Conservation (phyloP, 306 rosid species). For the Inga oerstediana region DNA sequence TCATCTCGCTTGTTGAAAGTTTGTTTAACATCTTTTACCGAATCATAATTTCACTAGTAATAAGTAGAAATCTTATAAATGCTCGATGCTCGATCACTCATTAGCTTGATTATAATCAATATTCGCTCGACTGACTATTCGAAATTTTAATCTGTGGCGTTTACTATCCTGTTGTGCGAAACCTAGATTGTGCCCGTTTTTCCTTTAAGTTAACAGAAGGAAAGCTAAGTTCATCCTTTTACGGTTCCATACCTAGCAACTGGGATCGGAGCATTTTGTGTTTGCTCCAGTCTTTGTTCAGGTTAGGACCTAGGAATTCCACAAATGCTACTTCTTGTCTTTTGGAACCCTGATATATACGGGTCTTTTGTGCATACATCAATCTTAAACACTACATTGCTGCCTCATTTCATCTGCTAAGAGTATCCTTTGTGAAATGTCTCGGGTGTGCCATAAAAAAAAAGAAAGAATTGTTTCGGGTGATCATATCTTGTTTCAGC, state of each 20-base stretch:
- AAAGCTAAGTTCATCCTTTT: background rate
- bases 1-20: background rate
- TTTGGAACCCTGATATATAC: background rate
- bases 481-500: background rate
- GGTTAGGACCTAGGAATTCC: background rate
- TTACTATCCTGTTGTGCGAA: background rate
- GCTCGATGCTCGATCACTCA: background rate
- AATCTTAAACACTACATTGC: background rate
- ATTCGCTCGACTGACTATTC: background rate
- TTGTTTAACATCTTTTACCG: background rate
- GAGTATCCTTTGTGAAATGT: background rate
- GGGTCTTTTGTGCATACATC: background rate
- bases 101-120: background rate
- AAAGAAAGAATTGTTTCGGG: background rate
- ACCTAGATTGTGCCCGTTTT: background rate
- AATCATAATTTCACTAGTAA: background rate
- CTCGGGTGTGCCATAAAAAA: background rate
- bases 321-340: background rate
- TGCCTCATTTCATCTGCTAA: constrained; percentile 8
- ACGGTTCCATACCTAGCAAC: background rate
- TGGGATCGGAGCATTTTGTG: background rate
- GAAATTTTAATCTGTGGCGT: background rate
- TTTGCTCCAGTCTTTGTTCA: background rate
- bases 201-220: background rate
- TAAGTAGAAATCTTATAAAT: background rate